phyloP scores from a whole-genome alignment of 495 filamentous ascomycete genomes.

The Apiosordaria backusii region DNA sequence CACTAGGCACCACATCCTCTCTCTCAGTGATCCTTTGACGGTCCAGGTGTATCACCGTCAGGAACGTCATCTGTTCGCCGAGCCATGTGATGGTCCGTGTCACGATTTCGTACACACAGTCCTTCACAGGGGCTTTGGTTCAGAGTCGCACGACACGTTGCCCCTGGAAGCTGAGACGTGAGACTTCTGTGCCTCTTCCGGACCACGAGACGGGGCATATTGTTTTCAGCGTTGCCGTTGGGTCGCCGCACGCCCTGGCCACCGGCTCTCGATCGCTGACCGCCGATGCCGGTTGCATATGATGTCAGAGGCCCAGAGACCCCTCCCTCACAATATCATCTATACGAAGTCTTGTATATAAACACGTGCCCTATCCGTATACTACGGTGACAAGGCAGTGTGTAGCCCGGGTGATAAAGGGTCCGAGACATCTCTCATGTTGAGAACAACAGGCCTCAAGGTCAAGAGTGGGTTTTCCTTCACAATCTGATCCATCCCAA shows the following conservation, averaged over 20 bases:
- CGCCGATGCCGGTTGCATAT: not conserved
- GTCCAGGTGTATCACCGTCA: not conserved
- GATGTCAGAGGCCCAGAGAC: not conserved
- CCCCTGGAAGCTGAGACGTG: slow-evolving; percentile 1
- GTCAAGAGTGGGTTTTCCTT: not conserved
- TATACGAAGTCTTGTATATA: not conserved
- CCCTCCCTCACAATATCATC: not conserved
- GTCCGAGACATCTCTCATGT: not conserved
- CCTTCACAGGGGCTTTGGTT: not conserved
- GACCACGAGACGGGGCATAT: not conserved
- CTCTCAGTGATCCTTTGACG: not conserved
- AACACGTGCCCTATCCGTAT: no score
- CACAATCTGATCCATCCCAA: not conserved
- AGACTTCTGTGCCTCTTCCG: slow-evolving; percentile 1
- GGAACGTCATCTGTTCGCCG: not conserved
- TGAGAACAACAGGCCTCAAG: not conserved
- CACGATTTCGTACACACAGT: not conserved
- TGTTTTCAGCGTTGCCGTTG: slow-evolving; percentile 1
- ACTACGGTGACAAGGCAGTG: no score
- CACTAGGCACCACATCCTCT: not conserved
- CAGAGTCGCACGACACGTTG: not conserved
- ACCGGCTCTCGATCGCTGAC: not conserved
- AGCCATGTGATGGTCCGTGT: not conserved
- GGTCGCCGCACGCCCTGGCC: not conserved
- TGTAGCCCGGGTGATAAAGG: not conserved